Evolutionary conservation across 257 asterid species (phyloP).

Genomic region (Striga asiatica): DNA sequence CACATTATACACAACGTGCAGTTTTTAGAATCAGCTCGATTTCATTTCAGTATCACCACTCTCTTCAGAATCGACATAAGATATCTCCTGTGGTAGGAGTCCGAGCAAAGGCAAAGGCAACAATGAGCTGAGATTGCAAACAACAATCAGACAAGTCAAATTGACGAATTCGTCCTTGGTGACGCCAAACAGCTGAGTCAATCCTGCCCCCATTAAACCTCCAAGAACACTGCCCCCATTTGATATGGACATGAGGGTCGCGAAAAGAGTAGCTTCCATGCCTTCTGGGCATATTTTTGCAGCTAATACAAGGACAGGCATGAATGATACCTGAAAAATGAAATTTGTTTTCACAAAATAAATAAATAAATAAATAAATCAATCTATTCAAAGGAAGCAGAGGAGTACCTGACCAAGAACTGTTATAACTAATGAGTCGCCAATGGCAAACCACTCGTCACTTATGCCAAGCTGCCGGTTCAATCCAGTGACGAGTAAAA

Average conservation of each 20-base stretch:
- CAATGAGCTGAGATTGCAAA: constrained; percentile 80
- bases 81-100: constrained; percentile 52
- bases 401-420: constrained; percentile 70
- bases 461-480: constrained; percentile 69
- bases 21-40: constrained; percentile 27
- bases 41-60: constrained; percentile 36
- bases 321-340: constrained; percentile 56
- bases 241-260: constrained; percentile 81
- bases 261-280: constrained; percentile 90
- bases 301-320: constrained; percentile 87
- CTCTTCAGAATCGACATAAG: constrained; percentile 25
- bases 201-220: constrained; percentile 73
- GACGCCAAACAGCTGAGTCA: constrained; percentile 69
- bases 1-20: neutral
- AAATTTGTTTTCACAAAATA: too few relatives aligned
- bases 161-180: constrained; percentile 63
- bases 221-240: constrained; percentile 79
- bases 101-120: constrained; percentile 78
- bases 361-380: too few relatives aligned
- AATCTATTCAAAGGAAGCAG: too few relatives aligned
- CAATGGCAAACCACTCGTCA: constrained; percentile 89
- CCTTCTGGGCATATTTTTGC: constrained; percentile 79
- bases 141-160: constrained; percentile 45
- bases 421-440: constrained; percentile 77
- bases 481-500: constrained; percentile 74